Conservation (phyloP, 2,329 filamentous ascomycete species). For the Penicillium sp. region DNA sequence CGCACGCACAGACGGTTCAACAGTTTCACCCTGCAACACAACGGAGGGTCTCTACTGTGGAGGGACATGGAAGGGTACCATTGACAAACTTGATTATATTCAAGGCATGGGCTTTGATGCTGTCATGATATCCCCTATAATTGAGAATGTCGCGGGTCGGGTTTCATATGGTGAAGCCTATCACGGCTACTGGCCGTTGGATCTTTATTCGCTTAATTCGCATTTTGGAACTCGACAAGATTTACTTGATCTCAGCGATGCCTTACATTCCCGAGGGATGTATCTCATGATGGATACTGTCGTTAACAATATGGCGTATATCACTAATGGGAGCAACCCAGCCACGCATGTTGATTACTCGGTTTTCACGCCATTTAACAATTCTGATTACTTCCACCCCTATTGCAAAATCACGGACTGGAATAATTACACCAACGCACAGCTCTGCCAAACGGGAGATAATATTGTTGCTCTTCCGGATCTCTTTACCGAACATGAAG, state of each 20-base stretch:
- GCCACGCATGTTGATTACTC: constrained; percentile 30
- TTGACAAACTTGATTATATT: constrained; percentile 56
- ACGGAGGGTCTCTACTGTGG: constrained; percentile 51
- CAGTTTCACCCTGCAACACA: constrained; percentile 35
- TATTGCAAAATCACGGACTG: constrained; percentile 39
- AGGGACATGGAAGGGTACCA: constrained; percentile 55
- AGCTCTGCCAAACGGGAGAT: constrained; percentile 25
- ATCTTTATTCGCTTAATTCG: constrained; percentile 54
- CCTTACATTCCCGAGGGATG: constrained; percentile 53
- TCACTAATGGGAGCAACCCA: constrained; percentile 32
- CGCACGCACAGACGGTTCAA: constrained; percentile 46
- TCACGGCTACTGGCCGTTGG: constrained; percentile 56
- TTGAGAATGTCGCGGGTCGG: constrained; percentile 42
- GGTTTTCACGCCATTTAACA: constrained; percentile 29
- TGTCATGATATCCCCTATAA: constrained; percentile 50
- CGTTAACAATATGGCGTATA: constrained; percentile 53
- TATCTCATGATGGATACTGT: constrained; percentile 60
- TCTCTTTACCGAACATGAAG: constrained; percentile 49
- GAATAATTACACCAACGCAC: constrained; percentile 31
- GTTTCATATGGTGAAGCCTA: constrained; percentile 52
- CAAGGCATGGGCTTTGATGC: constrained; percentile 55
- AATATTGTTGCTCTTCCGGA: constrained; percentile 53
- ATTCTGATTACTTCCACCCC: constrained; percentile 37
- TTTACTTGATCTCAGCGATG: constrained; percentile 50
- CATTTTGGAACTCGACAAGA: constrained; percentile 55